Base-by-base conservation (phyloP, 805 yeast genomes). In the Myxozyma udenii region DNA sequence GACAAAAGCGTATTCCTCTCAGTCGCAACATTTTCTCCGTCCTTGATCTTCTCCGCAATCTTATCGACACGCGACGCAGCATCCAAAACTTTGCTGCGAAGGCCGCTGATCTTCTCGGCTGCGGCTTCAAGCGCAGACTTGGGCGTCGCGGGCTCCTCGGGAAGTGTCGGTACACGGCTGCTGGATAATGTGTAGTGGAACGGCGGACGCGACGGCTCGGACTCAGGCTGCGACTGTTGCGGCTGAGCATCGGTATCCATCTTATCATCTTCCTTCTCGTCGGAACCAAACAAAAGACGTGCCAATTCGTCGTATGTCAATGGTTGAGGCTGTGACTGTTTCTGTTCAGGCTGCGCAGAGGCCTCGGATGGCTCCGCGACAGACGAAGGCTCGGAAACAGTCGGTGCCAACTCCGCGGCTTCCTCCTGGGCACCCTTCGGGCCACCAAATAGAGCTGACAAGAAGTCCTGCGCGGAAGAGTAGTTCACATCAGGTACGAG, bases 401-500 rank as follows among this genome's bases (percentile, higher is more conserved):
- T 21, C 12, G 44, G 44, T 19, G 45, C 43, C 4, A 24, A 14
- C 26, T 41, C 51, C 6, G 16, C 38, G 11, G 46, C 18, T 16
- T 39, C 44, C 14, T 23, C 3, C 18, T 30, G 18, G 19, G 43
- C 25, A 5, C 9, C 24, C 19, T 48, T 44, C n/a, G 30, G 16
- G n/a, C 54, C 48, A 12, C 53, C 56, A 28, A 54, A 54, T 39
- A 54, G 28, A 1, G 56, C 47, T 18, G 48, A 36, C 38, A 54
- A 36, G 21, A 54, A 41, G 26, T 51, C 58, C 41, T 54, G 58
- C 1, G 58, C 53, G 5, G 58, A 54, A 3, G 46, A 41, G 26
- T 54, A 54, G 18, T 54, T 51, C 33, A 54, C 55, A 24, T 51
- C 58, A 2, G 55, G 55, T 9, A 54, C 41, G 9, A 54, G 48